Conservation (phyloP, 2,329 filamentous ascomycete genomes). For the Colletotrichum zoysiae region DNA sequence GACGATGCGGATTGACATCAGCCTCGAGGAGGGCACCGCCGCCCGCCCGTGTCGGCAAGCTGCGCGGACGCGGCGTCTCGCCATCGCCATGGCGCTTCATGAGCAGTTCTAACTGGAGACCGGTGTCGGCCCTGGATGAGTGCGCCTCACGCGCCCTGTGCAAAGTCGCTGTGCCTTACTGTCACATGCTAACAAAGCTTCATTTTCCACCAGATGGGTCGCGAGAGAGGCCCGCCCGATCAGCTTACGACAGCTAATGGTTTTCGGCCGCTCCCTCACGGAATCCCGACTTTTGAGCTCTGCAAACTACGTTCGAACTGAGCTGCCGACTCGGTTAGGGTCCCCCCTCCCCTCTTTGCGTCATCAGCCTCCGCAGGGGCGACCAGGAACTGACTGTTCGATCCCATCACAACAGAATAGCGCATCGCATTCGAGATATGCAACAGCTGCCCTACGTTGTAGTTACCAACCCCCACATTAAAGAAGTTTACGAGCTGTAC, state of each 20-base stretch:
- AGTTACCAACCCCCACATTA: constrained; percentile 94
- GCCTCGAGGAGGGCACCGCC: constrained; percentile 24
- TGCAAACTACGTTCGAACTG: constrained; percentile 96
- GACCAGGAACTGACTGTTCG: constrained; percentile 17
- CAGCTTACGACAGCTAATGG: constrained; percentile 94
- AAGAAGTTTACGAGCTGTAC: constrained; percentile 96
- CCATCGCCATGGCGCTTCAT: constrained; percentile 46
- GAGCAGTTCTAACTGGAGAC: constrained; percentile 66
- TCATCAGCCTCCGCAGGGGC: neutral
- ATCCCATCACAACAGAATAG: constrained; percentile 69
- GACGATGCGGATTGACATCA: constrained; percentile 52
- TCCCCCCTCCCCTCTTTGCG: neutral
- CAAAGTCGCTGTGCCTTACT: neutral
- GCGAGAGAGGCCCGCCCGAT: constrained; percentile 94
- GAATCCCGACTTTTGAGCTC: constrained; percentile 91
- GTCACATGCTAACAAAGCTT: constrained; percentile 40
- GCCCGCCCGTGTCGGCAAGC: neutral
- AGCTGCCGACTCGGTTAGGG: constrained; percentile 83
- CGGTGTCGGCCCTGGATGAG: constrained; percentile 74
- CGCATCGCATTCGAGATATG: constrained; percentile 96
- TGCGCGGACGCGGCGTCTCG: constrained; percentile 38
- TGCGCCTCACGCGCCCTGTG: constrained; percentile 53
- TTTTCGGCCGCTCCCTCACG: constrained; percentile 94
- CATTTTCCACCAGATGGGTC: constrained; percentile 79
- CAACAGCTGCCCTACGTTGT: constrained; percentile 96